Evolutionary conservation across 768 basidiomycete species (phyloP).

Genomic region (Tulasnella sp.): DNA sequence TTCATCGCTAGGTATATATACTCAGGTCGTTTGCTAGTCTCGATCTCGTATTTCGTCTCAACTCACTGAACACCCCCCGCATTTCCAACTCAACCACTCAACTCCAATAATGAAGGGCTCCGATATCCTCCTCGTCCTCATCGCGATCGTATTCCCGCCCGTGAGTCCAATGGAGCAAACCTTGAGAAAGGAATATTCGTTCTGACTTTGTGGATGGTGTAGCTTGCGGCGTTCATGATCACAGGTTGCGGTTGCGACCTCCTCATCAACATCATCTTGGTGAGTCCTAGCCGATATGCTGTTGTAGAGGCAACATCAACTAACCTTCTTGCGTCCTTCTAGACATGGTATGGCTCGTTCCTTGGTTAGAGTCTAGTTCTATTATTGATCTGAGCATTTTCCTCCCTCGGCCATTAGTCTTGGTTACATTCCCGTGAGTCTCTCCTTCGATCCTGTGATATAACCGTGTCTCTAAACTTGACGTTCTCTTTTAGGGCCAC

Average conservation of each 20-base stretch:
- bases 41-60: too few relatives aligned
- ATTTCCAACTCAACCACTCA: too few relatives aligned
- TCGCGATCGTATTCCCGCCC: conserved; percentile 36
- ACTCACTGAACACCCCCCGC: too few relatives aligned
- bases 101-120: too few relatives aligned
- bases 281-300: not conserved
- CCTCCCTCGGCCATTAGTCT: not conserved
- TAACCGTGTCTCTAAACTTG: conserved; percentile 27
- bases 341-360: not conserved
- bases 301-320: not conserved
- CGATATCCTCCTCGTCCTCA: not conserved
- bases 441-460: too few relatives aligned
- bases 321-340: not conserved
- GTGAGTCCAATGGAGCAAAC: conserved; percentile 21
- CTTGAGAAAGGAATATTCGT: too few relatives aligned
- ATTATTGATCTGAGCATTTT: not conserved
- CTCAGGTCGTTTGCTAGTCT: too few relatives aligned
- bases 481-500: conserved; percentile 63
- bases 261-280: conserved; percentile 65
- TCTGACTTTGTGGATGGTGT: too few relatives aligned
- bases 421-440: conserved; percentile 2
- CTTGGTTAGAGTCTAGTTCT: not conserved
- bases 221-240: conserved; percentile 36
- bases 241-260: conserved; percentile 80
- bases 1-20: too few relatives aligned